Percentiles rank a stretch among this genome's conserved stretches.
phyloP scores from a whole-genome alignment of 176 grass and related monocot genomes.

The Olyra latifolia region DNA sequence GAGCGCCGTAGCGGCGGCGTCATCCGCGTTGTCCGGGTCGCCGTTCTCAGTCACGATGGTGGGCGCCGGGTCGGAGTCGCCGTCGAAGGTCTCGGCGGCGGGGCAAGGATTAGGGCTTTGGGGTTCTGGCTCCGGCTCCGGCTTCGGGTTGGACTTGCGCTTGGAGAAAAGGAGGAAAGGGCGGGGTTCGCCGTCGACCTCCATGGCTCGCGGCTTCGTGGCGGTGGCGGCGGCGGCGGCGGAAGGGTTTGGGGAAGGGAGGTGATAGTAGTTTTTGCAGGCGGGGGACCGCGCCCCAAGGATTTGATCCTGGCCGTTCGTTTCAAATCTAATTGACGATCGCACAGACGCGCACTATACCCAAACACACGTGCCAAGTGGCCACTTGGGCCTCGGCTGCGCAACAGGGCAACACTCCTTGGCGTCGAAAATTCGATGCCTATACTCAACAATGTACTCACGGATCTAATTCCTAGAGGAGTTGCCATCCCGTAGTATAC shows the following conservation, averaged over 20 bases:
- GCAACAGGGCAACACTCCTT: too few species aligned
- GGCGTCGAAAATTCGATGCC: too few species aligned
- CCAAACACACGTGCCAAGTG: too few species aligned
- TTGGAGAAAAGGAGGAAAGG: slow-evolving; percentile 67
- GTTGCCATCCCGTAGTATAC: too few species aligned
- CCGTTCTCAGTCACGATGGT: slow-evolving; percentile 25
- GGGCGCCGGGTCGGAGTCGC: slow-evolving; percentile 9
- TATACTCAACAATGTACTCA: too few species aligned
- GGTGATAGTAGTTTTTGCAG: neutral
- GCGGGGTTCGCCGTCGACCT: slow-evolving; percentile 39
- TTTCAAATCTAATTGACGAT: neutral
- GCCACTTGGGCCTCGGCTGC: too few species aligned
- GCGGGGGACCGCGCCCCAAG: neutral
- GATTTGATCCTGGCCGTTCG: neutral
- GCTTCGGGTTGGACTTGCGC: slow-evolving; percentile 12
- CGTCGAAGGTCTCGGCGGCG: slow-evolving; percentile 11
- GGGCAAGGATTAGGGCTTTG: neutral
- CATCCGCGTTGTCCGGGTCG: neutral
- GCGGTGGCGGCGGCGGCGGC: neutral
- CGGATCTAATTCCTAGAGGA: too few species aligned
- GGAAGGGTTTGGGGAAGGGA: neutral
- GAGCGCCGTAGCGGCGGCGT: neutral
- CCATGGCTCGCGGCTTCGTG: slow-evolving; percentile 27
- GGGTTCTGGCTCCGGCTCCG: slow-evolving; percentile 10
- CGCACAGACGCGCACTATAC: neutral